phyloP scores from a whole-genome alignment of 2,329 filamentous ascomycete genomes.

The Graphilbum fragrans region DNA sequence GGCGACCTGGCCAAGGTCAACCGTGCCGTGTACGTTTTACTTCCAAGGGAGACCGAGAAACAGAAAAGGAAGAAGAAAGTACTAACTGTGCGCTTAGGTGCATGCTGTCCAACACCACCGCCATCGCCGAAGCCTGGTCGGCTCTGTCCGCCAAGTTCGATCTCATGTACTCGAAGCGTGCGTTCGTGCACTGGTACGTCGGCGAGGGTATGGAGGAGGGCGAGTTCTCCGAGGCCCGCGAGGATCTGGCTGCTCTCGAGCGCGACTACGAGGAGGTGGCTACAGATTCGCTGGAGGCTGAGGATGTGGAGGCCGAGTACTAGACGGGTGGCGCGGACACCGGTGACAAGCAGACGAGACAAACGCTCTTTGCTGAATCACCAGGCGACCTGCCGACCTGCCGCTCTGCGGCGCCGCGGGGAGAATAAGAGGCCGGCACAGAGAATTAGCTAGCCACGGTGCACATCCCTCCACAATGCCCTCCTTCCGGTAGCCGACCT shows the following conservation, averaged over 20 bases:
- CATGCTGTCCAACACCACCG: slow-evolving; percentile 98
- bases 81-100: slow-evolving; percentile 43
- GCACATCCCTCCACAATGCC: no score
- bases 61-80: no score
- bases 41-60: no score
- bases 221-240: slow-evolving; percentile 97
- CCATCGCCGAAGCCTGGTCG: slow-evolving; percentile 96
- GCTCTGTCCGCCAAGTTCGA: slow-evolving; percentile 97
- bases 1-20: slow-evolving; percentile 96
- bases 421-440: no score
- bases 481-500: no score
- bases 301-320: slow-evolving; percentile 86
- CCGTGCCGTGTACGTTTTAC: slow-evolving; percentile 79
- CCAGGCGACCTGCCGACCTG: neutral
- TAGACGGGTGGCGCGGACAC: slow-evolving; percentile 30
- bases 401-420: no score
- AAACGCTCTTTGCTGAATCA: no score
- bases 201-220: slow-evolving; percentile 99
- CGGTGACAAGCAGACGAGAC: neutral
- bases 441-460: no score
- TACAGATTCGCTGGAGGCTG: slow-evolving; percentile 81
- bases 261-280: slow-evolving; percentile 98
- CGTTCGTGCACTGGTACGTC: slow-evolving; percentile 99
- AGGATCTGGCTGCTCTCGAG: slow-evolving; percentile 95
- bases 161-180: slow-evolving; percentile 99